Evolutionary conservation across 208 protist genomes (phyloP), one percentile per base, ranked within the genome.

Genomic region (Leishmania martiniquensis): DNA sequence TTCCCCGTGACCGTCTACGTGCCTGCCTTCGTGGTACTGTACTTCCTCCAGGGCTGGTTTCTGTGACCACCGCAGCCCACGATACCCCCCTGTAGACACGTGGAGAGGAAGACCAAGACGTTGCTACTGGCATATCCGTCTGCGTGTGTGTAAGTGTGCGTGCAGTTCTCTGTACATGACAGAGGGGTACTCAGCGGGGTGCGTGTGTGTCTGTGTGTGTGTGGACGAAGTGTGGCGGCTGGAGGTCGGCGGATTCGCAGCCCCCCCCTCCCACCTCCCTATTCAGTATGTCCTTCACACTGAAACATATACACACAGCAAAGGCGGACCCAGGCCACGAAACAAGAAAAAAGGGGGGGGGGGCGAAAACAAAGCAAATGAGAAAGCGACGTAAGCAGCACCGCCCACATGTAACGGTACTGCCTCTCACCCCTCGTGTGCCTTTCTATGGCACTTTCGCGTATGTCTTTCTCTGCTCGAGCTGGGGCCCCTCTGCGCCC

Each of bases 1-100:
- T 78, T 87, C 37, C 90, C 90, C 60, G 49, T 94, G 34, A 66
- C 44, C 17, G 73, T 80, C 17, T 92, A 86, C 69, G 82, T 95
- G 15, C 91, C 91, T 0, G 54, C 76, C 51, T 95, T 90, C 73
- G 65, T 86, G 34, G 77, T 81, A 10, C 29, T 88, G 12, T 87
- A 91, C 47, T 69, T 91, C 55, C 44, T 93, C 47, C 72, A 76
- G 39, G 65, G 65, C 13, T 70, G 65, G 65, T 13, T 70, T 5
- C 44, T 29, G 65, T 70, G 65, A 70, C 22, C 20, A 22, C 15
- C 3, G 22, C 20, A 2, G 62, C 62, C 42, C 34, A 66, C 60
- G 34, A 51, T 51, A 15, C 13, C 39, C 6, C 25, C 20, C 29
- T 42, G 25, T 49, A 4, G 25, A 51, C 7, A 34, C 65, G 32